These are phyloP conservation scores for Chytridiales sp. DNA, from an alignment of 371 early-diverging fungal genomes.

Conservation along the genomic window DNA sequence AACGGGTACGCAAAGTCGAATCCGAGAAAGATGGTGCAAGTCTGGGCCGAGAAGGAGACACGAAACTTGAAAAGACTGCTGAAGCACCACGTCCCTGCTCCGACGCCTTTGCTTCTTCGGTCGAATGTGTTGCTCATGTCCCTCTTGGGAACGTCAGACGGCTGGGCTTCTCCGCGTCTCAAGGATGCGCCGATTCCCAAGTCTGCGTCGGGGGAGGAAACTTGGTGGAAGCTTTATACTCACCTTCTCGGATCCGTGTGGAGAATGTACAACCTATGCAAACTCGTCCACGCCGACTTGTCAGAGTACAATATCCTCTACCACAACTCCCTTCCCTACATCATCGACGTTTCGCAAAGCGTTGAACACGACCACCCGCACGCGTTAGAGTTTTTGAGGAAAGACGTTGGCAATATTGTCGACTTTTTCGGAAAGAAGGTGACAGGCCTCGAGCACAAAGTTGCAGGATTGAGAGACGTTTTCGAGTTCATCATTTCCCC, in stretches of 20 bases:
- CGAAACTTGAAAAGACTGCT: conserved; percentile 91
- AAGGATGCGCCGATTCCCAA: conserved; percentile 89
- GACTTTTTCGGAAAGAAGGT: conserved; percentile 84
- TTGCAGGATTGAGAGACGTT: conserved; percentile 57
- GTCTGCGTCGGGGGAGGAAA: too few species aligned
- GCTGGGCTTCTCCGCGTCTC: conserved; percentile 90
- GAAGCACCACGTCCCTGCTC: conserved; percentile 91
- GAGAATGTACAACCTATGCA: conserved; percentile 92
- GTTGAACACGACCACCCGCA: conserved; percentile 99
- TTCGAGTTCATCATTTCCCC: too few species aligned
- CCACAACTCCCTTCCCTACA: conserved; percentile 77
- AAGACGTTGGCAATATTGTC: conserved; percentile 95
- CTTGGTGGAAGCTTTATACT: conserved; percentile 79
- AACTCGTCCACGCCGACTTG: conserved; percentile 98
- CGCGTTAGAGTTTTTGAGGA: conserved; percentile 95
- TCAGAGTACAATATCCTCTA: conserved; percentile 98
- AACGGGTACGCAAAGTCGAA: conserved; percentile 95
- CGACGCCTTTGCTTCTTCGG: conserved; percentile 89
- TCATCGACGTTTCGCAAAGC: conserved; percentile 99
- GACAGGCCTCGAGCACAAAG: conserved; percentile 1
- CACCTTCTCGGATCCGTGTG: conserved; percentile 90
- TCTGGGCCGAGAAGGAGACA: conserved; percentile 99
- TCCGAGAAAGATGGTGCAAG: conserved; percentile 98
- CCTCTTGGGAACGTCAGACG: conserved; percentile 88
- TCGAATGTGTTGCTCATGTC: conserved; percentile 98